These are phyloP conservation scores for Aquilaria agallochum DNA, from an alignment of 441 rosid genomes.

Conservation along the genomic window DNA sequence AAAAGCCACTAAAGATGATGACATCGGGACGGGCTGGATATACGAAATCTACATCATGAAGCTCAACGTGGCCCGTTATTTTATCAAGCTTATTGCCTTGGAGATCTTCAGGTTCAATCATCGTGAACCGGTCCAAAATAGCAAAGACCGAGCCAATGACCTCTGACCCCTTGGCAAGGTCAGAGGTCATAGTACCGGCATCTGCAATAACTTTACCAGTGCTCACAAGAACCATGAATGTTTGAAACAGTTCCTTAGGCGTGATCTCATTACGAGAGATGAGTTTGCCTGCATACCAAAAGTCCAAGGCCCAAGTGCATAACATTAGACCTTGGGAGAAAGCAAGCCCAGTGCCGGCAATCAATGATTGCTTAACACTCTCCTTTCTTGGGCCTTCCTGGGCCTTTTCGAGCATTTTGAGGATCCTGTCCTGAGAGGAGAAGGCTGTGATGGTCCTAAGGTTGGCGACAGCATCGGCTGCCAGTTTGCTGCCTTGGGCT, in stretches of 20 bases:
- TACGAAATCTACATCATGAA: constrained; percentile 45
- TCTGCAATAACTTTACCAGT: constrained; percentile 71
- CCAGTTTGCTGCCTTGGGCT: constrained; percentile 62
- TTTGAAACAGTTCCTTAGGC: constrained; percentile 48
- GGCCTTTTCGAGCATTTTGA: constrained; percentile 49
- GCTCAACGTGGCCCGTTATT: constrained; percentile 41
- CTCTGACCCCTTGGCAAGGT: constrained; percentile 56
- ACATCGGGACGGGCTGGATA: constrained; percentile 64
- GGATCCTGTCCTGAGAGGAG: constrained; percentile 62
- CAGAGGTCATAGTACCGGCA: constrained; percentile 75
- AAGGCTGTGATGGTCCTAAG: constrained; percentile 66
- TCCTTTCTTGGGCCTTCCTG: constrained; percentile 53
- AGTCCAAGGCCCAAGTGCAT: constrained; percentile 51
- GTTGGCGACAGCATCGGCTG: constrained; percentile 65
- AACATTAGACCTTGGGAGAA: constrained; percentile 43
- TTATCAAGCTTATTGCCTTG: constrained; percentile 33
- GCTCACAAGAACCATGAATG: constrained; percentile 61
- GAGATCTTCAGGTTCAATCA: constrained; percentile 49
- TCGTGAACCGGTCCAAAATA: constrained; percentile 49
- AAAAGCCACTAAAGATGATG: constrained; percentile 43
- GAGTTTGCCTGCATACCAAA: constrained; percentile 74
- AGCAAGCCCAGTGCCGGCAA: constrained; percentile 61
- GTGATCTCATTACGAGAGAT: constrained; percentile 43
- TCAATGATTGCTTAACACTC: constrained; percentile 58
- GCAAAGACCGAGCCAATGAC: constrained; percentile 57